Evolutionary conservation across 176 grass and related monocot species (phyloP).

Genomic region (Oryza australiensis): DNA sequence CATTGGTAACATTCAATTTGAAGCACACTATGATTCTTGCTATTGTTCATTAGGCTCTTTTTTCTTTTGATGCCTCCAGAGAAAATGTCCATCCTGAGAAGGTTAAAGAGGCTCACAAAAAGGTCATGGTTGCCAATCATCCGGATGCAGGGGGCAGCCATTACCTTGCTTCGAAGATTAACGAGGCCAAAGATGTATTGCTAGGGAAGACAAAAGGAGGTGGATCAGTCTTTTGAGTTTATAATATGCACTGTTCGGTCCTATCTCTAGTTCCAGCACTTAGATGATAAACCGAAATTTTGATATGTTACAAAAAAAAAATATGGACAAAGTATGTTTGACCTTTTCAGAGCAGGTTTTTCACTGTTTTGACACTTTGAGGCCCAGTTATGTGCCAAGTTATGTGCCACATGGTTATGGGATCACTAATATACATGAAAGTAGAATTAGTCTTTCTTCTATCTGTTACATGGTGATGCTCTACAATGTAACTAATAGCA

Average conservation of each 20-base stretch:
- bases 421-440: slow-evolving; percentile 26
- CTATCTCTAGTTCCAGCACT: not conserved
- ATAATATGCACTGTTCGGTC: not conserved
- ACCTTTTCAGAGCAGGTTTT: slow-evolving; percentile 3
- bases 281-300: slow-evolving; percentile 31
- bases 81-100: slow-evolving; percentile 77
- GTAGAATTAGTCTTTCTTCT: slow-evolving; percentile 1
- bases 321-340: slow-evolving; percentile 4
- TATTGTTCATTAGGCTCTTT: not conserved
- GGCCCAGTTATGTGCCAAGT: not conserved
- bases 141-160: slow-evolving; percentile 86
- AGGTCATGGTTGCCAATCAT: slow-evolving; percentile 98
- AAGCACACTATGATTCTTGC: not conserved
- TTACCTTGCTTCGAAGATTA: slow-evolving; percentile 96
- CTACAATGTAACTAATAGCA: not conserved
- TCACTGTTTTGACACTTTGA: slow-evolving; percentile 15
- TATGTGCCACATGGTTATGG: not conserved
- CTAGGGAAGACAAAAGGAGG: slow-evolving; percentile 81
- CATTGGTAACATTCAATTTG: not conserved
- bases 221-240: slow-evolving; percentile 76
- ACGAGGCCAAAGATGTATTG: slow-evolving; percentile 87
- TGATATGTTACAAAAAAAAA: not conserved
- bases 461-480: not conserved
- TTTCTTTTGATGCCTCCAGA: slow-evolving; percentile 40
- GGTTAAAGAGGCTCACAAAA: slow-evolving; percentile 92